Evolutionary conservation across 805 yeast species (phyloP), one percentile per base, ranked within the genome.

Genomic region (Nakazawaea siamensis): DNA sequence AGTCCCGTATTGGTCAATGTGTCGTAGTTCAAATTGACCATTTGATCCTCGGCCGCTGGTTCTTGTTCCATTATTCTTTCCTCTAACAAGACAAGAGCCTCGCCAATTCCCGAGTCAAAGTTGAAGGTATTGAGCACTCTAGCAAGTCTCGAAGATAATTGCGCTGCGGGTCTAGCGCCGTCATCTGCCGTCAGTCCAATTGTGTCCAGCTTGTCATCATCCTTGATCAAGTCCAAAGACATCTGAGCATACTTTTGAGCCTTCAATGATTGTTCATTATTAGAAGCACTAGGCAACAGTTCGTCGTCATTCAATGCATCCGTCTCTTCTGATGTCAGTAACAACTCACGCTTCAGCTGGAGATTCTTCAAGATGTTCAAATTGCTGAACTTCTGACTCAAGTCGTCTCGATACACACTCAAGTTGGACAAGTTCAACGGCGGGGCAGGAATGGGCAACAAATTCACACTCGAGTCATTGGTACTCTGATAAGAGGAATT

Each of bases 241-340:
- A 62, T 40, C 30, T 57, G 44, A 1, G 79, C 80, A 44, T 73
- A 73, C 38, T 64, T 65, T 34, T 62, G 64, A 2, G 77, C 72
- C 19, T 52, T 25, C 24, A 11, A 26, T 24, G 2, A 43, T 23
- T 29, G 27, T 39, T 40, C 31, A 31, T 39, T 24, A 24, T 20
- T 26, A 13, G 28, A 25, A 9, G 27, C 38, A 8, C 19, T 14
- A 11, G 35, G 41, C 10, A 31, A 41, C 12, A 5, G 10, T 3
- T 33, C 42, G 19, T 34, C 38, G 39, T 43, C 39, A 19, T 42
- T 25, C 12, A 13, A n/a, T n/a, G 12, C 18, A 5, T 31, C 35
- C 11, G 16, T 14, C 19, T 37, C 31, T 13, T 31, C 39, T 19
- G 36, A 24, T n/a, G 24, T 35, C 23, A 20, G 23, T 8, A 8